phyloP scores from a whole-genome alignment of 139 green algal genomes.

The Trebouxia sp. region DNA sequence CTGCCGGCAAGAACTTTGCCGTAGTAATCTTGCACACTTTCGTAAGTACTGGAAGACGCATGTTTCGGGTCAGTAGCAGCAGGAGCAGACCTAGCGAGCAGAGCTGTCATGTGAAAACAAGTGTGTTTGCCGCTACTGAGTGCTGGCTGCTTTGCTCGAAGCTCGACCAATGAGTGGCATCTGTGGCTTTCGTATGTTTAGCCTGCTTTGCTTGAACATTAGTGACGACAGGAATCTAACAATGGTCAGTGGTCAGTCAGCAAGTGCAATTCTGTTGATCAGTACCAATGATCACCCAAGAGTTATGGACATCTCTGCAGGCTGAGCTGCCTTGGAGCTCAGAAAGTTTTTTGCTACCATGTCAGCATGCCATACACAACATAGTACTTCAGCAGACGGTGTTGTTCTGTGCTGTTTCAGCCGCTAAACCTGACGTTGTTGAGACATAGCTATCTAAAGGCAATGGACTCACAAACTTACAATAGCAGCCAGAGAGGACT shows the following conservation, averaged over 20 bases:
- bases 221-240: too few species aligned
- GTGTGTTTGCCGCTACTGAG: constrained; percentile 9
- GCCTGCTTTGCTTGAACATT: background rate
- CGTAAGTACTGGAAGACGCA: constrained; percentile 1
- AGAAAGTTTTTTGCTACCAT: background rate
- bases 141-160: constrained; percentile 12
- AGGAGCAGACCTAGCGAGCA: constrained; percentile 2
- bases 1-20: constrained; percentile 2
- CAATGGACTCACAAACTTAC: background rate
- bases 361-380: background rate
- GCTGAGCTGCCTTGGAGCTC: background rate
- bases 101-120: constrained; percentile 8
- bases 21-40: constrained; percentile 16
- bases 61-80: constrained; percentile 5
- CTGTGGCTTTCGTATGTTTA: constrained; percentile 17
- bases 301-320: background rate
- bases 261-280: background rate
- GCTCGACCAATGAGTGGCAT: background rate
- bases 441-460: background rate
- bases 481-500: background rate
- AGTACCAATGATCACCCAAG: background rate
- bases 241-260: too few species aligned
- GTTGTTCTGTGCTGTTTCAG: constrained; percentile 2
- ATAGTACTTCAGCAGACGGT: background rate
- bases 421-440: background rate